Conservation (phyloP, 495 filamentous ascomycete species). For the Apiosordaria backusii region DNA sequence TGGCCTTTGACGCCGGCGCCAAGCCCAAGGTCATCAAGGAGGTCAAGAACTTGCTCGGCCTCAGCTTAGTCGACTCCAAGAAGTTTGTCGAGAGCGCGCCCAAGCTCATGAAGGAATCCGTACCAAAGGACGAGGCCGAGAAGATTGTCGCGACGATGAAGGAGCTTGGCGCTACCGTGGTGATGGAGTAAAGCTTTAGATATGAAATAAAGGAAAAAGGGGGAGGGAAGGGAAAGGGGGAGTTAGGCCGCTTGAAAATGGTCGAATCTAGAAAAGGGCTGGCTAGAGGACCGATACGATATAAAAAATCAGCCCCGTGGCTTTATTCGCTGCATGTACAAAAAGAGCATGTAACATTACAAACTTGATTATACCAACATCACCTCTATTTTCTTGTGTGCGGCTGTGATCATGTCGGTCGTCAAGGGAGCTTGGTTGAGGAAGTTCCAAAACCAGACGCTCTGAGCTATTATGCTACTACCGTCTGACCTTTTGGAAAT, state of each 20-base stretch:
- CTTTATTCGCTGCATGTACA: conserved; percentile 31
- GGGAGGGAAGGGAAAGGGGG: not conserved
- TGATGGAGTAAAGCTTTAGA: conserved; percentile 70
- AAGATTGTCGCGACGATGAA: conserved; percentile 96
- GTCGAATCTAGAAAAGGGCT: not conserved
- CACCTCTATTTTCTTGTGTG: not conserved
- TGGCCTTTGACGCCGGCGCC: conserved; percentile 76
- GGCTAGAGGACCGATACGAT: conserved; percentile 13
- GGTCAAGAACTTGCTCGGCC: conserved; percentile 89
- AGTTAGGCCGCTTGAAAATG: not conserved
- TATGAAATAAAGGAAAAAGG: not conserved
- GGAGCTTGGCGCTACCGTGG: conserved; percentile 80
- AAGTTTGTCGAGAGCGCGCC: conserved; percentile 98
- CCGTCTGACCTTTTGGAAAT: too few relatives aligned
- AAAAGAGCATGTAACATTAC: conserved; percentile 36
- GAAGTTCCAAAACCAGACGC: too few relatives aligned
- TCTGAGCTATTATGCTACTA: too few relatives aligned
- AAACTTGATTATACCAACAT: conserved; percentile 16
- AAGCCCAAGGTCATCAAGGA: conserved; percentile 99
- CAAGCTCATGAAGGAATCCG: conserved; percentile 96
- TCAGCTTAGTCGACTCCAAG: conserved; percentile 98
- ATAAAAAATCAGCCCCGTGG: not conserved
- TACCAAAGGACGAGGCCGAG: conserved; percentile 97
- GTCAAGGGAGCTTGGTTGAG: too few relatives aligned
- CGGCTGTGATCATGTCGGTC: too few relatives aligned